Evolutionary conservation across 2,329 filamentous ascomycete genomes (phyloP).

Genomic region (Xylaria sp.): DNA sequence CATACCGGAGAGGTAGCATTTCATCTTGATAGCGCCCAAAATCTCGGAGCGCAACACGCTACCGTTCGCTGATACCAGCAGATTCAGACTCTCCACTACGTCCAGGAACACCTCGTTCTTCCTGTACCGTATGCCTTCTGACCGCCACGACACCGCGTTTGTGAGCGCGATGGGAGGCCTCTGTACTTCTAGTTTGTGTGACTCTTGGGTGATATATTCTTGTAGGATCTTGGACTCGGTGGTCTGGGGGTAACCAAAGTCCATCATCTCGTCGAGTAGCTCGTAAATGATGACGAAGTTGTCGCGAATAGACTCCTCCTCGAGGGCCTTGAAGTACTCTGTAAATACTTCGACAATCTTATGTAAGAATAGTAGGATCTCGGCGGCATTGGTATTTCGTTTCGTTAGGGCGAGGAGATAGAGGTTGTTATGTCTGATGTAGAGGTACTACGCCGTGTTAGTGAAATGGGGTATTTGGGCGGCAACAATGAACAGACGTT

Average conservation of each 20-base stretch:
- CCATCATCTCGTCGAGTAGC: conserved; percentile 99
- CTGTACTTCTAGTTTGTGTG: conserved; percentile 97
- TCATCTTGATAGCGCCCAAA: conserved; percentile 98
- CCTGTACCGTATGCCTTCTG: conserved; percentile 96
- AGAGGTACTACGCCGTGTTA: conserved; percentile 78
- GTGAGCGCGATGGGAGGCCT: conserved; percentile 97
- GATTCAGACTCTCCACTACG: conserved; percentile 94
- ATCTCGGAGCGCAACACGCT: conserved; percentile 97
- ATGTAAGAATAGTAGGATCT: conserved; percentile 97
- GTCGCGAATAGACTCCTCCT: conserved; percentile 98
- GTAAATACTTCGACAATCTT: conserved; percentile 99
- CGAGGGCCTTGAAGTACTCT: conserved; percentile 98
- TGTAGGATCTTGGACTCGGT: conserved; percentile 98
- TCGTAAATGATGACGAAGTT: conserved; percentile 99
- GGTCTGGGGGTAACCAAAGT: conserved; percentile 98
- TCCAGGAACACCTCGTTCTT: conserved; percentile 99
- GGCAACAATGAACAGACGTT: conserved; percentile 71
- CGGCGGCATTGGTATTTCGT: conserved; percentile 97
- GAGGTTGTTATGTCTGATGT: conserved; percentile 99
- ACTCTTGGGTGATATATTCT: conserved; percentile 99
- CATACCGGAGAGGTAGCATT: conserved; percentile 99
- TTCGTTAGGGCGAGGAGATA: conserved; percentile 98
- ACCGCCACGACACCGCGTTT: conserved; percentile 97
- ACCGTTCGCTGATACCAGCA: conserved; percentile 91
- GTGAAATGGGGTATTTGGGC: not conserved